These are phyloP conservation scores for Sporothrix pallida DNA, from an alignment of 2,329 filamentous ascomycete species.

Conservation along the genomic window DNA sequence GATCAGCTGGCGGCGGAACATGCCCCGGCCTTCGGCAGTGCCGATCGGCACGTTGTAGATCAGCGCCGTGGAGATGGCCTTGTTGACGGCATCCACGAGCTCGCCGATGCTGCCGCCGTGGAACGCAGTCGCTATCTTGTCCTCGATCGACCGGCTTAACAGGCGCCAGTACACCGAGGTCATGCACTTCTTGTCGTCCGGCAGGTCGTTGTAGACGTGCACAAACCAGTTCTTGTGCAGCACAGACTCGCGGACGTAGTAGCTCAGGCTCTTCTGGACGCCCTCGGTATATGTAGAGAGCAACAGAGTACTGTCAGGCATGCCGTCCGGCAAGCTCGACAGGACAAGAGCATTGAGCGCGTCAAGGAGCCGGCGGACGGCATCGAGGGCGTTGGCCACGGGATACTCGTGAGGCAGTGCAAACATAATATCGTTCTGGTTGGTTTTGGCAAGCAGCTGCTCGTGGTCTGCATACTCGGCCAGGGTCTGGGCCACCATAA, in stretches of 20 bases:
- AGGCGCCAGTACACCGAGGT: slow-evolving; percentile 25
- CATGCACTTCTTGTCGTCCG: slow-evolving; percentile 24
- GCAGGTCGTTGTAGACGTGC: slow-evolving; percentile 14
- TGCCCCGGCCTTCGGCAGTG: background rate
- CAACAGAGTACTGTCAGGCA: background rate
- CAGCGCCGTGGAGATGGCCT: background rate
- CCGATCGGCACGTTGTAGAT: background rate
- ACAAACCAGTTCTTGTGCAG: slow-evolving; percentile 12
- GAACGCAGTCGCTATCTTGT: background rate
- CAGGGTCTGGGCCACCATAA: background rate
- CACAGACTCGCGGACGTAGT: slow-evolving; percentile 13
- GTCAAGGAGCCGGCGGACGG: background rate
- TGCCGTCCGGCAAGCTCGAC: background rate
- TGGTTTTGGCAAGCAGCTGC: background rate
- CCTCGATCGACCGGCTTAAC: background rate
- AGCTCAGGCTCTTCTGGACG: background rate
- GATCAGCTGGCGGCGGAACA: background rate
- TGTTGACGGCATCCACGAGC: background rate
- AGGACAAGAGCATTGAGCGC: background rate
- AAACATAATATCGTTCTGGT: too few species aligned
- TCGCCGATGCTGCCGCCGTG: background rate
- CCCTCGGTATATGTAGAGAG: background rate
- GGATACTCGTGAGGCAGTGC: too few species aligned
- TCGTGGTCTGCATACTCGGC: background rate
- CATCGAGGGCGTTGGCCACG: background rate